A percentile compares a stretch with the other conserved stretches of the same genome.
Evolutionary conservation across 176 grass and related monocot species (phyloP).

Genomic region (Carex pumila): DNA sequence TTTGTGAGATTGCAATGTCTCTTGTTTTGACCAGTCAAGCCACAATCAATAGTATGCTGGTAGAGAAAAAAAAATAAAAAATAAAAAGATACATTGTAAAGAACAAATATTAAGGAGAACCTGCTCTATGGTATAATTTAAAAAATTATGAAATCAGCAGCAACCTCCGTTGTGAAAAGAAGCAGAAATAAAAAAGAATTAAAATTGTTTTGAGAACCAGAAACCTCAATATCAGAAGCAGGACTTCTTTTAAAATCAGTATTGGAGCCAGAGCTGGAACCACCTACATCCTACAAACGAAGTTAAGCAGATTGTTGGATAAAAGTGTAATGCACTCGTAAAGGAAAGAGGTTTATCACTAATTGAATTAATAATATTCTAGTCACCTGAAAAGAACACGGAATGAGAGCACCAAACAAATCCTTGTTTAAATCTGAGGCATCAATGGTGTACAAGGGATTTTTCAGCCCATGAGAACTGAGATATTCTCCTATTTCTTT

Average conservation of each 20-base stretch:
- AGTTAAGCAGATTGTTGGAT: not conserved
- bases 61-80: constrained; percentile 8
- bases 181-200: no score
- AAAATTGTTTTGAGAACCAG: constrained; percentile 25
- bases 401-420: constrained; percentile 51
- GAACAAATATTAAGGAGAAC: not conserved
- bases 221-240: constrained; percentile 22
- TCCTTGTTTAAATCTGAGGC: constrained; percentile 49
- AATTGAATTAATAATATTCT: not conserved
- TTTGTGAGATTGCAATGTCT: constrained; percentile 20
- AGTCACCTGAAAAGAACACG: constrained; percentile 61
- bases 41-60: constrained; percentile 16
- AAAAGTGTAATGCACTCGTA: not conserved
- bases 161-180: not conserved
- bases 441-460: constrained; percentile 53
- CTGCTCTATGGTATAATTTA: not conserved
- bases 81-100: not conserved
- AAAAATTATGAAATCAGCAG: not conserved
- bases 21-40: constrained; percentile 20
- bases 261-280: constrained; percentile 27
- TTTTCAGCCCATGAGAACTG: constrained; percentile 42
- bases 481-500: constrained; percentile 69
- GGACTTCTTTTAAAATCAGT: constrained; percentile 11
- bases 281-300: constrained; percentile 40
- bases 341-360: constrained; percentile 9